Percentiles rank a stretch among this genome's conserved stretches.
Evolutionary conservation across 768 basidiomycete species (phyloP).

Genomic region (Hortiboletus flavorubellus): DNA sequence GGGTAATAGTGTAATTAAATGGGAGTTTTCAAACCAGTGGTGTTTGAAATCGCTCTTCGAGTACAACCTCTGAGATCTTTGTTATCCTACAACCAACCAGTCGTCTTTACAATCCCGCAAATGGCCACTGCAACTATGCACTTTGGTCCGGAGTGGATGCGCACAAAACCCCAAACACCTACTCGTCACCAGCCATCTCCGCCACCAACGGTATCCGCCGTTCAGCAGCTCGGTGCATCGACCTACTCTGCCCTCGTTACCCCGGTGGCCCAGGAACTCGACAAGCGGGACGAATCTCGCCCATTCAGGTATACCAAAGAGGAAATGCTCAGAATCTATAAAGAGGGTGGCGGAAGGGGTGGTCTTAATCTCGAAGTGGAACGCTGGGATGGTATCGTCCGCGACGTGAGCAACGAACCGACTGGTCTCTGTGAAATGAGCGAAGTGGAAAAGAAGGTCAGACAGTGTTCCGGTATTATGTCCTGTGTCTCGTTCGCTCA

Average conservation of each 20-base stretch:
- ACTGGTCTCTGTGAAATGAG: constrained; percentile 73
- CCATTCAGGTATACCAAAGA: constrained; percentile 89
- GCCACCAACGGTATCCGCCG: constrained; percentile 42
- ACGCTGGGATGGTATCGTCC: constrained; percentile 85
- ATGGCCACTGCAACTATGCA: constrained; percentile 72
- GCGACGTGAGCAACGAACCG: constrained; percentile 71
- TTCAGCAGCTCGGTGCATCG: constrained; percentile 59
- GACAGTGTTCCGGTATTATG: constrained; percentile 16
- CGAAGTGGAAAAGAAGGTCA: constrained; percentile 86
- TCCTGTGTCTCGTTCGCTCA: constrained; percentile 23
- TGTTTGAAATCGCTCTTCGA: constrained; percentile 20
- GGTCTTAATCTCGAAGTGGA: constrained; percentile 83
- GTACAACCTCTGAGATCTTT: constrained; percentile 1
- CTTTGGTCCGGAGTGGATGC: constrained; percentile 94
- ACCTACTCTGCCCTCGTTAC: constrained; percentile 61
- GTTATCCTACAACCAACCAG: neutral
- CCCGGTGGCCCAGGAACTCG: constrained; percentile 45
- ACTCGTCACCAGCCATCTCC: constrained; percentile 58
- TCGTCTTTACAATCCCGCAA: constrained; percentile 20
- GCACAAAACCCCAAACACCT: constrained; percentile 63
- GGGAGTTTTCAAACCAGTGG: constrained; percentile 24
- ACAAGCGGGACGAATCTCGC: constrained; percentile 59
- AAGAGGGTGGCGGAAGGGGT: constrained; percentile 69
- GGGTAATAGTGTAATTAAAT: constrained; percentile 15
- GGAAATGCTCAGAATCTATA: constrained; percentile 79